Percentiles rank a stretch among this genome's conserved stretches.
Conservation (phyloP, 1,284 basidiomycete species). For the Cutaneotrichosporon arboriforme region DNA sequence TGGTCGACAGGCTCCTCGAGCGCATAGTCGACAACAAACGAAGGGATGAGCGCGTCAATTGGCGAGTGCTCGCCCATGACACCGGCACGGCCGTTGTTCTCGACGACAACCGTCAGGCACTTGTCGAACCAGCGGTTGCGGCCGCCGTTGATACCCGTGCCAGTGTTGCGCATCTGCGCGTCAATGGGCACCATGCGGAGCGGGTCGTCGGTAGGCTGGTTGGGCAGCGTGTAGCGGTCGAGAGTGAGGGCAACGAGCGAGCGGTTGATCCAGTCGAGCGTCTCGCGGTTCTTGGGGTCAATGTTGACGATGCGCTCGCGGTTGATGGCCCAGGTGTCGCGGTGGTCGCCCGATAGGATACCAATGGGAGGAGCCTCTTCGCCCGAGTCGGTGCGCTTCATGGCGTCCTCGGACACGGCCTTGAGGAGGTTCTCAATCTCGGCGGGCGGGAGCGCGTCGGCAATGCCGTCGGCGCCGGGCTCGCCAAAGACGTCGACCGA, state of each 20-base stretch:
- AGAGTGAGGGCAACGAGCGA: slow-evolving; percentile 69
- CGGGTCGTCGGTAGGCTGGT: slow-evolving; percentile 48
- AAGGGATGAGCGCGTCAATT: slow-evolving; percentile 85
- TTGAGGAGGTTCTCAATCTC: slow-evolving; percentile 64
- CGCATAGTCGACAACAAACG: slow-evolving; percentile 81
- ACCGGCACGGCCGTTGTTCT: slow-evolving; percentile 77
- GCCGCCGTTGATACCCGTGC: slow-evolving; percentile 62
- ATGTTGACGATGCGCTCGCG: slow-evolving; percentile 64
- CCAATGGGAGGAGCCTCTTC: slow-evolving; percentile 62
- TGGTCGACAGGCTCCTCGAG: slow-evolving; percentile 61
- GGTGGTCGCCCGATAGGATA: slow-evolving; percentile 69
- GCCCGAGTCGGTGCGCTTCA: slow-evolving; percentile 53
- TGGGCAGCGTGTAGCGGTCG: slow-evolving; percentile 51
- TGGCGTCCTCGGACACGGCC: slow-evolving; percentile 65
- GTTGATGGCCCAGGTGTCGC: slow-evolving; percentile 79
- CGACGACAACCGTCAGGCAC: slow-evolving; percentile 72
- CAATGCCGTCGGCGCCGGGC: slow-evolving; percentile 43
- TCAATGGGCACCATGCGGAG: slow-evolving; percentile 57
- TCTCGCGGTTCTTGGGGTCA: slow-evolving; percentile 60
- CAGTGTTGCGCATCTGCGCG: slow-evolving; percentile 71
- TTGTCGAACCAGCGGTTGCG: slow-evolving; percentile 94
- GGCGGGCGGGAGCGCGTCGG: slow-evolving; percentile 46
- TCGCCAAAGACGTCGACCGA: slow-evolving; percentile 61
- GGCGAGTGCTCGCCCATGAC: slow-evolving; percentile 90
- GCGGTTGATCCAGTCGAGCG: slow-evolving; percentile 61